These are phyloP conservation scores for Epichloe aotearoae DNA, from an alignment of 2,329 filamentous ascomycete species.

Conservation along the genomic window DNA sequence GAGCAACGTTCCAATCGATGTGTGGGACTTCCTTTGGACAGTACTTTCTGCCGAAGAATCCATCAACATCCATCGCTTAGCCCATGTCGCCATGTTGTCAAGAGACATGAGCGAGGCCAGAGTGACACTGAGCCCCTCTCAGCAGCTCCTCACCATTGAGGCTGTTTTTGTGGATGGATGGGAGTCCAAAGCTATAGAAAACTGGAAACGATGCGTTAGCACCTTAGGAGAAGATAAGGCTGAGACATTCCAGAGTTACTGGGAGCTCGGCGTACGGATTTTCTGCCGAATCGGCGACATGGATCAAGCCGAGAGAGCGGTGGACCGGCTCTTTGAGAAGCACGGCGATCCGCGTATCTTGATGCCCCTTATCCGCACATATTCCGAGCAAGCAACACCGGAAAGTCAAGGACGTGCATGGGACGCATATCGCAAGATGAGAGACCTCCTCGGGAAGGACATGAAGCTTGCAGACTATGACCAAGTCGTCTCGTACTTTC, in stretches of 20 bases:
- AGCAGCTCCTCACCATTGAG: constrained; percentile 55
- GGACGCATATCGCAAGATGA: constrained; percentile 52
- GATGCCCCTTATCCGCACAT: constrained; percentile 57
- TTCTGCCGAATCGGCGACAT: constrained; percentile 43
- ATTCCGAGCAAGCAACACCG: constrained; percentile 37
- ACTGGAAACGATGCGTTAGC: constrained; percentile 46
- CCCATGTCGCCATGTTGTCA: constrained; percentile 47
- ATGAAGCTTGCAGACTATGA: constrained; percentile 69
- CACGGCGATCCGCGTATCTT: constrained; percentile 41
- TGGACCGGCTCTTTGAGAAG: constrained; percentile 38
- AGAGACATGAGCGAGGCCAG: constrained; percentile 53
- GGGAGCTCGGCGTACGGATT: constrained; percentile 54
- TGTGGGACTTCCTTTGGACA: constrained; percentile 56
- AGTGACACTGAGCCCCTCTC: constrained; percentile 37
- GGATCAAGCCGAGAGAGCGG: constrained; percentile 43
- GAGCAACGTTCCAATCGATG: constrained; percentile 41
- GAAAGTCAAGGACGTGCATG: constrained; percentile 46
- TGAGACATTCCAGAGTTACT: constrained; percentile 40
- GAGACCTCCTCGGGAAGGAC: constrained; percentile 40
- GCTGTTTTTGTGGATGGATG: constrained; percentile 52
- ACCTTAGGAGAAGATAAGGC: constrained; percentile 34
- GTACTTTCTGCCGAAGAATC: constrained; percentile 39
- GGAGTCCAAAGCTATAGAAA: constrained; percentile 44
- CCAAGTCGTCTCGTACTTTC: constrained; percentile 54
- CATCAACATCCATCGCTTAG: constrained; percentile 40